Evolutionary conservation across 2,329 filamentous ascomycete species (phyloP).

Genomic region (Trichoderma sp.): DNA sequence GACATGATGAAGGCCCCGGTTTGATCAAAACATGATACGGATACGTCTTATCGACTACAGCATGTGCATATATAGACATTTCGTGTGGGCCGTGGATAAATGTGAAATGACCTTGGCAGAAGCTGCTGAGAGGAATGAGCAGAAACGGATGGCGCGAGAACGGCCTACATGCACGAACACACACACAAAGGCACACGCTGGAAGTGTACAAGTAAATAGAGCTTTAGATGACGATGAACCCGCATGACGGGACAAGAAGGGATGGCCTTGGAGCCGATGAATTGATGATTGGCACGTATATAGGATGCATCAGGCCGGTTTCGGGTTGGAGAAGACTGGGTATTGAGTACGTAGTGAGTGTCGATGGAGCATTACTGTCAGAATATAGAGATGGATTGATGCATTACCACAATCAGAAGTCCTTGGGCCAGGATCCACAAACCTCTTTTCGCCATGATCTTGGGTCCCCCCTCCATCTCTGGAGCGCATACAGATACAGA

Average conservation of each 20-base stretch:
- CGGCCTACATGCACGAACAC: background rate
- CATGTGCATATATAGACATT: slow-evolving; percentile 16
- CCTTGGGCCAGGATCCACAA: background rate
- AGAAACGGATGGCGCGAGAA: background rate
- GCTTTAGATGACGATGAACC: slow-evolving; percentile 29
- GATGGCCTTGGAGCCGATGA: slow-evolving; percentile 26
- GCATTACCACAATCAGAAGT: background rate
- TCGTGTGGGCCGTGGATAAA: slow-evolving; percentile 6
- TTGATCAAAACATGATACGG: slow-evolving; percentile 9
- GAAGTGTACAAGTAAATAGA: slow-evolving; percentile 27
- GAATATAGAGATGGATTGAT: background rate
- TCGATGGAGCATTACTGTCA: background rate
- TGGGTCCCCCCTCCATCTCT: too few species aligned
- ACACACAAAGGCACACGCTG: slow-evolving; percentile 5
- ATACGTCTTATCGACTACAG: slow-evolving; percentile 13
- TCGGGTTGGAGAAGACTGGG: background rate
- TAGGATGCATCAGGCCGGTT: slow-evolving; percentile 11
- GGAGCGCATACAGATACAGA: too few species aligned
- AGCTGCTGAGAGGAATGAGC: background rate
- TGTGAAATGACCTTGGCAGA: slow-evolving; percentile 22
- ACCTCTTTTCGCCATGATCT: too few species aligned
- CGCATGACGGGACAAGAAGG: slow-evolving; percentile 22
- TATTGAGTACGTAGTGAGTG: background rate
- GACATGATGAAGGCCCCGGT: slow-evolving; percentile 1
- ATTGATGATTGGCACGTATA: slow-evolving; percentile 21